Percentiles rank a stretch among this genome's conserved stretches.
Conservation (phyloP, 129 eudicot species). For the Saposhnikovia divaricata region DNA sequence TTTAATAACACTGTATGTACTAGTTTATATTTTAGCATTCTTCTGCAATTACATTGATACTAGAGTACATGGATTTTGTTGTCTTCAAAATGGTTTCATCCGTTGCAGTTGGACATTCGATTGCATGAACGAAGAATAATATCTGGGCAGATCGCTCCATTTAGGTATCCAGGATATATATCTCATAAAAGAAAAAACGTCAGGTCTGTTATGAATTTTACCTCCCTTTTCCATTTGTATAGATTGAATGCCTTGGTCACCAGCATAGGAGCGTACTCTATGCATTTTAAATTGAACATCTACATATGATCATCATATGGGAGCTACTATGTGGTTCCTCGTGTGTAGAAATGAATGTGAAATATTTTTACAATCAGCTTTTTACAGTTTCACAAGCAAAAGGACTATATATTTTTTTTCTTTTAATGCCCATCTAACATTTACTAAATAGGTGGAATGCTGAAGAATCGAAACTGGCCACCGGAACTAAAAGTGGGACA, state of each 20-base stretch:
- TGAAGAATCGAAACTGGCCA: constrained; percentile 63
- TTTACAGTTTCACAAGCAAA: not conserved
- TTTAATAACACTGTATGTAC: too few species aligned
- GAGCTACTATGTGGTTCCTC: not conserved
- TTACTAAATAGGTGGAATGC: constrained; percentile 38
- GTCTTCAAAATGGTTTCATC: not conserved
- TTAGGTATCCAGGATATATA: constrained; percentile 15
- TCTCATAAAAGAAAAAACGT: constrained; percentile 18
- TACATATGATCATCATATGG: not conserved
- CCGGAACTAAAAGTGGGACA: constrained; percentile 39
- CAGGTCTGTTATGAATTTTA: constrained; percentile 28
- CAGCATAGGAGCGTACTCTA: not conserved
- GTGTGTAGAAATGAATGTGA: not conserved
- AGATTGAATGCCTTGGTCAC: not conserved
- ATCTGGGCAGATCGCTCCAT: constrained; percentile 51
- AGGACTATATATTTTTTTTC: not conserved
- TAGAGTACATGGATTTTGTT: constrained; percentile 1
- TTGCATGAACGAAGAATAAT: constrained; percentile 54
- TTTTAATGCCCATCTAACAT: constrained; percentile 13
- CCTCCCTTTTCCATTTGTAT: not conserved
- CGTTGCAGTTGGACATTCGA: constrained; percentile 59
- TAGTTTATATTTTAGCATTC: not conserved
- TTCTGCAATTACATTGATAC: constrained; percentile 1
- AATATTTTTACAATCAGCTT: not conserved
- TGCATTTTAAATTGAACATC: not conserved